Conservation (phyloP, 2,329 filamentous ascomycete genomes). For the Beauveria sp. region DNA sequence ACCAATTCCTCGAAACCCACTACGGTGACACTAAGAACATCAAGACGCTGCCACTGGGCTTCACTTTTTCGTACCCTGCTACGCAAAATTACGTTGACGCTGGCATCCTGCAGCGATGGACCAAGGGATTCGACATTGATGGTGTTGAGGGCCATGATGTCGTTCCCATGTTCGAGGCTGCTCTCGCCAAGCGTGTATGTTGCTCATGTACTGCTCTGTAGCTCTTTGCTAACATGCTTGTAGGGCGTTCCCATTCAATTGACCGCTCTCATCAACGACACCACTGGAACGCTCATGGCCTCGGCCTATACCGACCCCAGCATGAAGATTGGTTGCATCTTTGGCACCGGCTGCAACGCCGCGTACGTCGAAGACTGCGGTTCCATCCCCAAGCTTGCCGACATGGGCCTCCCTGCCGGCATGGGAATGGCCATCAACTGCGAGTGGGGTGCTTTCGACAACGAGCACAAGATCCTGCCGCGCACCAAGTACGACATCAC, state of each 20-base stretch:
- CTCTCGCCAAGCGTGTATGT: slow-evolving; percentile 51
- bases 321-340: slow-evolving; percentile 96
- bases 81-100: slow-evolving; percentile 92
- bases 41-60: slow-evolving; percentile 70
- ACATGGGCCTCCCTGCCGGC: slow-evolving; percentile 80
- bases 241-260: slow-evolving; percentile 87
- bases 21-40: slow-evolving; percentile 59
- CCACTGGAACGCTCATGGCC: slow-evolving; percentile 91
- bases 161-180: slow-evolving; percentile 77
- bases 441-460: slow-evolving; percentile 96
- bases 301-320: slow-evolving; percentile 91
- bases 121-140: slow-evolving; percentile 91
- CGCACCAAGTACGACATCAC: slow-evolving; percentile 77
- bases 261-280: slow-evolving; percentile 92
- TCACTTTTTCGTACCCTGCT: slow-evolving; percentile 94
- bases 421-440: slow-evolving; percentile 93
- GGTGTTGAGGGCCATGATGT: slow-evolving; percentile 89
- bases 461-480: slow-evolving; percentile 81
- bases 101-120: slow-evolving; percentile 89
- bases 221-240: neutral
- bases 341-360: slow-evolving; percentile 95
- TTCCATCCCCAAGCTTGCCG: slow-evolving; percentile 85
- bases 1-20: slow-evolving; percentile 84
- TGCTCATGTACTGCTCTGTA: neutral
- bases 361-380: slow-evolving; percentile 95